Conservation (phyloP, 345 rosid genomes). For the Citrus glauca region DNA sequence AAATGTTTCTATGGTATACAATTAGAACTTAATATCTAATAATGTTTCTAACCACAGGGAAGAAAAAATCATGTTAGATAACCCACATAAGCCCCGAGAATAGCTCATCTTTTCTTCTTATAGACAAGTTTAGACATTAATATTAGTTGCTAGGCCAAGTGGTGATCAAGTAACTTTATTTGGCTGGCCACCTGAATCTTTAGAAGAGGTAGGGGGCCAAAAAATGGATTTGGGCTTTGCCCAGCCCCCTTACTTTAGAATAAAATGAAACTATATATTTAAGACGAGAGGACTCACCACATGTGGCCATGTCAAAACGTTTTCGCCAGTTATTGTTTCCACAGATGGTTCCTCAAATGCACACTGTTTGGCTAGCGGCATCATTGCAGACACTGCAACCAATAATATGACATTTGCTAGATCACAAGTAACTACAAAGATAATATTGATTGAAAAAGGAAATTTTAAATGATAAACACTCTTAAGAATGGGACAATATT, state of each 20-base stretch:
- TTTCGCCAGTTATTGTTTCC: conserved; percentile 86
- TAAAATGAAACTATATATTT: background rate
- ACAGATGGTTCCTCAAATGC: conserved; percentile 96
- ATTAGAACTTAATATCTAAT: background rate
- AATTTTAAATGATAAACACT: background rate
- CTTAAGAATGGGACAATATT: background rate
- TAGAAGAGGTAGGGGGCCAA: no score
- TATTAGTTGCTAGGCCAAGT: no score
- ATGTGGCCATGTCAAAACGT: conserved; percentile 90
- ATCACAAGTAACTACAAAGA: background rate
- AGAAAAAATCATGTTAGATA: background rate
- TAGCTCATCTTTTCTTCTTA: background rate
- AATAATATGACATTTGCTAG: conserved; percentile 9
- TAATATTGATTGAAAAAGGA: background rate
- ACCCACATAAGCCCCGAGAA: background rate
- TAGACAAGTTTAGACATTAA: background rate
- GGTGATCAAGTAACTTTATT: no score
- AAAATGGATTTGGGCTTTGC: no score
- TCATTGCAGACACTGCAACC: conserved; percentile 91
- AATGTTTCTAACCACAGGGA: background rate
- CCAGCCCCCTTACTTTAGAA: no score
- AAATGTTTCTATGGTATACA: background rate
- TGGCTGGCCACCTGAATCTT: no score
- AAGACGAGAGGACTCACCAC: conserved; percentile 54
- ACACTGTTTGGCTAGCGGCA: conserved; percentile 90